Evolutionary conservation across 1,139 yeast genomes (phyloP), one percentile per base, ranked within the genome.

Genomic region (Suhomyces bokatorum): DNA sequence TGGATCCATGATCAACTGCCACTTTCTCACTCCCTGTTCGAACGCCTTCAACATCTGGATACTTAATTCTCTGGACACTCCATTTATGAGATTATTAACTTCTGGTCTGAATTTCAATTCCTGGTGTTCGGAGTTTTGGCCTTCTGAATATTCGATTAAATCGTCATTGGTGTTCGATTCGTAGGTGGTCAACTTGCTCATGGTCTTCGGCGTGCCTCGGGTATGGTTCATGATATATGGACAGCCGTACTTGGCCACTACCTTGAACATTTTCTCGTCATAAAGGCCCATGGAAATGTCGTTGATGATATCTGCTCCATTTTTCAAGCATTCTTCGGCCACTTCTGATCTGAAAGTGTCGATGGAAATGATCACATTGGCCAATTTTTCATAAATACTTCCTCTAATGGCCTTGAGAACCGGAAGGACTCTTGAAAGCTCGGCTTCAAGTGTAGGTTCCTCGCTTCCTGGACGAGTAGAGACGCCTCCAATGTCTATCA

Each of bases 1-100:
- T 0, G 99, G 99, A 63, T 93, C 99, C 11, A 90, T 60, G 14
- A 95, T 82, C 2, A 93, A 69, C 64, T 93, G 98, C 97, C 97
- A 93, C 62, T 95, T 81, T 46, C 75, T 74, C 1, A 93, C 80
- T 1, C 97, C 97, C 0, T 67, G 67, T 0, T 56, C 59, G 40
- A 79, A 67, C 9, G 97, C 96, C 43, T 69, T 74, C 1, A 64
- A 55, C 32, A 88, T 73, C 46, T 82, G 80, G 1, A 58, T 55
- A 11, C 82, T 70, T 37, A 93, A 67, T 60, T 93, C 99, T 38
- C 80, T 66, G 9, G 85, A 78, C 2, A 90, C 61, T 4, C 77
- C 84, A 27, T 73, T 69, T 40, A 69, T 66, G 22, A 73, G 60
- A 39, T 67, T 61, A 9, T 39, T 60, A 3, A 69, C 70, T 9